phyloP scores from a whole-genome alignment of 805 yeast genomes.

The Myxozyma vanderwaltii region DNA sequence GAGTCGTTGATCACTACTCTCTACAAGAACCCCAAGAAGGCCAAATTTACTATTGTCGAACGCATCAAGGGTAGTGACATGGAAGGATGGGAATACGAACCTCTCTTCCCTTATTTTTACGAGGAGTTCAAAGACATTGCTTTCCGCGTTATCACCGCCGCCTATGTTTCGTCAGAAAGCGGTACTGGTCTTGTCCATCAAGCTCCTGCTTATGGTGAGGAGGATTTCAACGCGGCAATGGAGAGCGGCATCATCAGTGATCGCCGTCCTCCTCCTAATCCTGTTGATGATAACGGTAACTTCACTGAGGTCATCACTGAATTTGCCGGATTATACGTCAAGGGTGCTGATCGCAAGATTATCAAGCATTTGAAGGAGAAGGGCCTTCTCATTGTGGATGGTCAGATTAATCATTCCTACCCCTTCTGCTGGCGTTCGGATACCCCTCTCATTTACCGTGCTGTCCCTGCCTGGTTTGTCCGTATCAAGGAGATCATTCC shows the following conservation, averaged over 20 bases:
- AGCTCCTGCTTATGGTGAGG: constrained; percentile 99
- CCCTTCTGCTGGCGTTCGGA: constrained; percentile 99
- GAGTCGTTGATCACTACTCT: constrained; percentile 80
- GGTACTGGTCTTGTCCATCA: constrained; percentile 99
- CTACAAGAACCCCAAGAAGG: constrained; percentile 93
- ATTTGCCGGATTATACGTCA: constrained; percentile 82
- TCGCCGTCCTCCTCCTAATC: constrained; percentile 79
- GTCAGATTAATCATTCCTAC: constrained; percentile 92
- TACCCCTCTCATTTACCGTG: constrained; percentile 92
- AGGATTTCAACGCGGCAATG: constrained; percentile 84
- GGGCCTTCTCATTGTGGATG: constrained; percentile 72
- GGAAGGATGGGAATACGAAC: constrained; percentile 77
- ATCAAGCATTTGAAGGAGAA: constrained; percentile 77
- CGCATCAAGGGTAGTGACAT: constrained; percentile 77
- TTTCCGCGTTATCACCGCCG: constrained; percentile 78
- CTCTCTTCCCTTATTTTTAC: constrained; percentile 78
- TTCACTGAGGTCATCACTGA: constrained; percentile 76
- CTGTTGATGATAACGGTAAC: constrained; percentile 89
- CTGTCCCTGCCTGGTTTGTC: constrained; percentile 99
- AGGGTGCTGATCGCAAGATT: constrained; percentile 91
- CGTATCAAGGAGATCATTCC: constrained; percentile 86
- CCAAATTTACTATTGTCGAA: constrained; percentile 80
- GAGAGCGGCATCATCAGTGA: constrained; percentile 73
- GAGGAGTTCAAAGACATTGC: constrained; percentile 75
- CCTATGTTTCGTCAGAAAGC: constrained; percentile 85